These are phyloP conservation scores for Monosporascus ibericus DNA, from an alignment of 2,329 filamentous ascomycete species.

Conservation along the genomic window DNA sequence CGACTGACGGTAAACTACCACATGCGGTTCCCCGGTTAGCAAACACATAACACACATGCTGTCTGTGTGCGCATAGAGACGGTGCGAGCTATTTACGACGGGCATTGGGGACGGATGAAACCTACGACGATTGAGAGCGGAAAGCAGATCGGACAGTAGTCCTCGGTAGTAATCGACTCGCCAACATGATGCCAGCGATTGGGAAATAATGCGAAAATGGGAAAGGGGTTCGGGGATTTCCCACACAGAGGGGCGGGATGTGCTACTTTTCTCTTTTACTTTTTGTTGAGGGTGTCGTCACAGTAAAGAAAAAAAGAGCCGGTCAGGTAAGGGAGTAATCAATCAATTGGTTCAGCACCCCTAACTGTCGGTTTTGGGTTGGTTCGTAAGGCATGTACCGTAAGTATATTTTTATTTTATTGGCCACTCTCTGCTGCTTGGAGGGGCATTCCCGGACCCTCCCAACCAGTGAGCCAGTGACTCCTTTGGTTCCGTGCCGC, in stretches of 20 bases:
- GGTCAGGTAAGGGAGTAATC: too few relatives aligned
- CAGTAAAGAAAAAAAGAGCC: constrained; percentile 3
- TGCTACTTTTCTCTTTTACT: neutral
- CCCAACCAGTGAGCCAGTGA: too few relatives aligned
- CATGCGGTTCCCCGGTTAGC: constrained; percentile 13
- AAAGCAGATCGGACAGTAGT: constrained; percentile 51
- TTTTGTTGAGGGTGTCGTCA: constrained; percentile 2
- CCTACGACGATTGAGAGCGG: constrained; percentile 46
- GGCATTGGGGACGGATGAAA: constrained; percentile 14
- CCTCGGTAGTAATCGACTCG: constrained; percentile 55
- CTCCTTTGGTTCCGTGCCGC: too few relatives aligned
- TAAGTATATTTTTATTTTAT: too few relatives aligned
- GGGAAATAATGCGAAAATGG: constrained; percentile 12
- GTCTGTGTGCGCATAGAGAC: constrained; percentile 1
- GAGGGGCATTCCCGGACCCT: too few relatives aligned
- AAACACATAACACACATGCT: neutral
- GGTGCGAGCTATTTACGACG: constrained; percentile 14
- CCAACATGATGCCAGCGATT: constrained; percentile 45
- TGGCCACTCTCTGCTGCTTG: too few relatives aligned
- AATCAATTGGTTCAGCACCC: too few relatives aligned
- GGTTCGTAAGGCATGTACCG: too few relatives aligned
- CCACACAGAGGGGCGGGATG: neutral
- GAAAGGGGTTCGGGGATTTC: neutral
- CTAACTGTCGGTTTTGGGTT: too few relatives aligned
- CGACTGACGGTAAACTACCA: constrained; percentile 43